Evolutionary conservation across 2,329 filamentous ascomycete species (phyloP).

Genomic region (Hypoxylon sp.): DNA sequence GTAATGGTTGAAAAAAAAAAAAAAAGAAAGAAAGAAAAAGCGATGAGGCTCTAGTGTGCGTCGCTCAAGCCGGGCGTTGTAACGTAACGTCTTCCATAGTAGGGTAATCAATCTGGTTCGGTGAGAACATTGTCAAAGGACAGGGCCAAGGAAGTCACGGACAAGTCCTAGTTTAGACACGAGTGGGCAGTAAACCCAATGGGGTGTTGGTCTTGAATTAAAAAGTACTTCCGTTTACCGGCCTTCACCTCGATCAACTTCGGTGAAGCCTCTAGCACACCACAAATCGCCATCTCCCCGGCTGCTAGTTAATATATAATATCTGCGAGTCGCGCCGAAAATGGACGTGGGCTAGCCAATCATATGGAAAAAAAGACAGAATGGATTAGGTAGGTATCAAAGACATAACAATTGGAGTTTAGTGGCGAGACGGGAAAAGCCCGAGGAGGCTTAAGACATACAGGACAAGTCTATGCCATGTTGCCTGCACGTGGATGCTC

Average conservation of each 20-base stretch:
- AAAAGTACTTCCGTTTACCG: constrained; percentile 9
- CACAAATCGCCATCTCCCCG: not conserved
- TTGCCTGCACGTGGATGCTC: not conserved
- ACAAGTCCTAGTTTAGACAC: not conserved
- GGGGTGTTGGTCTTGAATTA: not conserved
- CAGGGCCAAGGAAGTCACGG: not conserved
- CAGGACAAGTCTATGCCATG: not conserved
- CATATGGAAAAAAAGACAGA: not conserved
- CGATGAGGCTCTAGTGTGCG: not conserved
- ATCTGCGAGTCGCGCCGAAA: constrained; percentile 5
- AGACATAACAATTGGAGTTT: not conserved
- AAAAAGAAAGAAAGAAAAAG: not conserved
- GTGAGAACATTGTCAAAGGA: not conserved
- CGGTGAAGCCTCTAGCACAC: not conserved
- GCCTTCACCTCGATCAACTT: constrained; percentile 12
- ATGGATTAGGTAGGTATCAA: not conserved
- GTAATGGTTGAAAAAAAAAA: not conserved
- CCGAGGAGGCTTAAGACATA: constrained; percentile 6
- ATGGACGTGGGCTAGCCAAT: constrained; percentile 15
- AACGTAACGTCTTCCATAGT: not conserved
- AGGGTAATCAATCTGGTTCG: not conserved
- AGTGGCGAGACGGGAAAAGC: constrained; percentile 12
- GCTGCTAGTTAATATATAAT: constrained; percentile 6
- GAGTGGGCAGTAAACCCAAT: not conserved
- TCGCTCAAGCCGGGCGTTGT: not conserved